Evolutionary conservation across 208 protist genomes (phyloP), one percentile per base, ranked within the genome.

Genomic region (Acanthamoeba lenticulata): DNA sequence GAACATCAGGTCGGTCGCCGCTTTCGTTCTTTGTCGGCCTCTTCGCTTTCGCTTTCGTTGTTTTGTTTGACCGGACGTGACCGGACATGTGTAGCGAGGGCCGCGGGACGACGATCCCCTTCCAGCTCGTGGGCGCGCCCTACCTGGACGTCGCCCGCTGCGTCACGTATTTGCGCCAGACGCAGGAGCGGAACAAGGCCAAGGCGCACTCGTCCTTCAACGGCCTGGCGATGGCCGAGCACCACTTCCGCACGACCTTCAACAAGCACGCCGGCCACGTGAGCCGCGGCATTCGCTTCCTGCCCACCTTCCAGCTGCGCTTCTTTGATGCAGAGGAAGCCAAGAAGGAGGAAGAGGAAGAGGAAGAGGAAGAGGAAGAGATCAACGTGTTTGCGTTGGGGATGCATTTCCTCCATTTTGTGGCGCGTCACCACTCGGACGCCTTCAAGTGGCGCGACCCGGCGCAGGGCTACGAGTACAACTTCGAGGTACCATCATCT

Each of bases 191-290:
- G 29, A 91, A 91, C 57, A 91, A 40, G 52, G 21, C 29, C 15
- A 91, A 32, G 21, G 49, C 27, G 15, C 57, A 91, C 34, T 32
- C 32, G n/a, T 91, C 85, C 57, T 72, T 91, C 55, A 91, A 91
- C 21, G 85, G 85, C 7, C 15, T 91, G 15, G 57, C 85, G 6
- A 52, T 91, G 34, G 24, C 85, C 36, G 85, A 91, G 52, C 85
- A 91, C 49, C 85, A 91, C 85, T 91, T 91, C 52, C 85, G 85
- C 85, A 40, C 85, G 1, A 91, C 85, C 0, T 91, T 91, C 85
- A 91, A 91, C 85, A 91, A 91, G 40, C 85, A 91, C 40, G 85
- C 57, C 24, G 85, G 85, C n/a, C 0, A 5, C 49, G 47, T 91
- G 7, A 74, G 85, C 52, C 49, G 40, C 21, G 85, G 85, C 13